Conservation (phyloP, 163 green algal genomes). For the Scenedesmus sp. region DNA sequence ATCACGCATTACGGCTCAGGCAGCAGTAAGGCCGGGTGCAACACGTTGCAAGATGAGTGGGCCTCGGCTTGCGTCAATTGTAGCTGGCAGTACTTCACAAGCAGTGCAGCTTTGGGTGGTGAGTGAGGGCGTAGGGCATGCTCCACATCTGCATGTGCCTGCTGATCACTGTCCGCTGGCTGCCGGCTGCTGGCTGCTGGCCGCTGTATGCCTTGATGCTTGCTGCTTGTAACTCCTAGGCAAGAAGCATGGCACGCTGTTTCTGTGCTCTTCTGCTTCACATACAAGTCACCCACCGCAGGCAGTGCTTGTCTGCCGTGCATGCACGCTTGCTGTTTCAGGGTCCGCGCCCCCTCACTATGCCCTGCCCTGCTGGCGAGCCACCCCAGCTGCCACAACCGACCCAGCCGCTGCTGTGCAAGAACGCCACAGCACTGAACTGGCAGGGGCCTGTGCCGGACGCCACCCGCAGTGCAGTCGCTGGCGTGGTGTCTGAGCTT, state of each 20-base stretch:
- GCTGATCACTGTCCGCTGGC: no score
- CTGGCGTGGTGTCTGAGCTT: slow-evolving; percentile 26
- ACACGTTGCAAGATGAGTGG: background rate
- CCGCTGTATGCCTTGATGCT: no score
- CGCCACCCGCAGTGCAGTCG: slow-evolving; percentile 19
- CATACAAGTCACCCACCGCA: no score
- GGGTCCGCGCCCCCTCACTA: background rate
- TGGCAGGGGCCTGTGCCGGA: slow-evolving; percentile 40
- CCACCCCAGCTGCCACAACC: slow-evolving; percentile 11
- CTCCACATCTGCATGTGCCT: no score
- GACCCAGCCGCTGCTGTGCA: slow-evolving; percentile 16
- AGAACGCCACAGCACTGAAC: slow-evolving; percentile 37
- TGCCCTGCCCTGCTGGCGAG: background rate
- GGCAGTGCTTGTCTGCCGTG: background rate
- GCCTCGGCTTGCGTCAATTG: no score
- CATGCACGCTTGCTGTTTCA: background rate
- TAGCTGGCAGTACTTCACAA: no score
- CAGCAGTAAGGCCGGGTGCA: background rate
- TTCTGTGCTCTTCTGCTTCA: no score
- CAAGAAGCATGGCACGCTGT: no score
- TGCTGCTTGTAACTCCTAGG: no score
- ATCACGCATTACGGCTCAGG: background rate
- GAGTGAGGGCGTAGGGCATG: no score
- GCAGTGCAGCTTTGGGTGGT: no score
- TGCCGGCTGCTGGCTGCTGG: no score